Conservation (phyloP, 1,139 yeast species). For the Yamadazyma atlantica region DNA sequence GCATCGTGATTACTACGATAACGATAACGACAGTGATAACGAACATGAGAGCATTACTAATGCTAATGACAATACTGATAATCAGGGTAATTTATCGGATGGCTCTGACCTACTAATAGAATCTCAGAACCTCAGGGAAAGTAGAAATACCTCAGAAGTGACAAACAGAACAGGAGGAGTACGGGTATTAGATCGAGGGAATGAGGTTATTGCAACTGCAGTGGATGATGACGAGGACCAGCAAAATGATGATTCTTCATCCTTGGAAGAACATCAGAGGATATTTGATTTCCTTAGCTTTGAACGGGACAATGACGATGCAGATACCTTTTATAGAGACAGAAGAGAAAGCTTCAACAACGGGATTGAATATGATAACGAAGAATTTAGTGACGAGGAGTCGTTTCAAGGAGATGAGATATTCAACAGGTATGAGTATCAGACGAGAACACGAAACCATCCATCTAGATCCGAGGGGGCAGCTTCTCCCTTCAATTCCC, state of each 20-base stretch:
- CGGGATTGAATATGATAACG: conserved; percentile 10
- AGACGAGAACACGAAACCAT: not conserved
- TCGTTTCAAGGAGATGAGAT: conserved; percentile 4
- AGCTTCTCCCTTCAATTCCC: not conserved
- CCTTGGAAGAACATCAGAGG: conserved; percentile 8
- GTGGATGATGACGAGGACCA: conserved; percentile 1
- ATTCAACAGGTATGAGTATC: conserved; percentile 1
- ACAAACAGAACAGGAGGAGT: not conserved
- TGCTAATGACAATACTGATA: not conserved
- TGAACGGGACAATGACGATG: conserved; percentile 20
- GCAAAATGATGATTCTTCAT: conserved; percentile 2
- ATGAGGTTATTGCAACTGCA: not conserved
- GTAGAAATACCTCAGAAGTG: not conserved
- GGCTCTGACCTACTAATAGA: not conserved
- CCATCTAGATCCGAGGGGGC: not conserved
- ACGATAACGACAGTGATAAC: not conserved
- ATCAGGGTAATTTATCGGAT: not conserved
- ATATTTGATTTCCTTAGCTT: conserved; percentile 14
- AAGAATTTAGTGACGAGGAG: conserved; percentile 5
- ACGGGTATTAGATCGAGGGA: not conserved
- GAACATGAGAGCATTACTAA: not conserved
- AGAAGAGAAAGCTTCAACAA: conserved; percentile 23
- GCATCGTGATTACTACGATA: not conserved
- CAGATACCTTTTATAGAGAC: conserved; percentile 26
- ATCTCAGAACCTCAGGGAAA: not conserved